Evolutionary conservation across 176 grass and related monocot genomes (phyloP), one percentile per base, ranked within the genome.

Genomic region (Cymbopogon citratus): DNA sequence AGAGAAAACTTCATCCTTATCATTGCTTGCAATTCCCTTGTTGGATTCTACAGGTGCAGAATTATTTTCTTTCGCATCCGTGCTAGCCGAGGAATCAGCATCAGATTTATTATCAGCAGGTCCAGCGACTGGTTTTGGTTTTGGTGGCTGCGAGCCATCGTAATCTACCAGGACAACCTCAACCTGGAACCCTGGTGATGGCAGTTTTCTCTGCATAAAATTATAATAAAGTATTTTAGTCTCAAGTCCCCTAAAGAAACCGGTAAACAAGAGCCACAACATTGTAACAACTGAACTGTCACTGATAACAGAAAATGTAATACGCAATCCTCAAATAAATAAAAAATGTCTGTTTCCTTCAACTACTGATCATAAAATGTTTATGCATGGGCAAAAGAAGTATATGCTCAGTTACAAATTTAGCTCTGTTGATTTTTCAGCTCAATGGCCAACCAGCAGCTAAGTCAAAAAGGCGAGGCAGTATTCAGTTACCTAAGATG

Each of bases 1-100:
- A 5, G 95, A 99, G 69, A 95, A 95, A n/a, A 91, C 88, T 59
- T 99, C 93, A 71, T 99, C 93, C 75, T 93, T 93, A 43, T 95
- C 88, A 65, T 93, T 78, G 43, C 71, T 85, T 73, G 74, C 85
- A 76, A 67, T 54, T 76, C 82, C 84, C 18, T 85, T 88, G n/a
- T 83, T 89, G 18, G 86, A 84, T 63, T 85, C 81, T 64, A 69
- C 60, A 59, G 77, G 21, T 45, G 64, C 14, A 64, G 60, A 56
- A 81, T 46, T 81, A 66, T 45, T 83, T 84, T 92, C 95, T 78
- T 81, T 89, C 76, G 77, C 63, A 21, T 74, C 39, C 2, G 56
- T 87, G 34, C 68, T 80, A 60, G 71, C 24, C 1, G 78, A 82
- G 3, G 86, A 81, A 67, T 79, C 79, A 46, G 71, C 28, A 71